Evolutionary conservation across 805 yeast species (phyloP), one percentile per base, ranked within the genome.

Genomic region (Nakazawaea molendinolei): DNA sequence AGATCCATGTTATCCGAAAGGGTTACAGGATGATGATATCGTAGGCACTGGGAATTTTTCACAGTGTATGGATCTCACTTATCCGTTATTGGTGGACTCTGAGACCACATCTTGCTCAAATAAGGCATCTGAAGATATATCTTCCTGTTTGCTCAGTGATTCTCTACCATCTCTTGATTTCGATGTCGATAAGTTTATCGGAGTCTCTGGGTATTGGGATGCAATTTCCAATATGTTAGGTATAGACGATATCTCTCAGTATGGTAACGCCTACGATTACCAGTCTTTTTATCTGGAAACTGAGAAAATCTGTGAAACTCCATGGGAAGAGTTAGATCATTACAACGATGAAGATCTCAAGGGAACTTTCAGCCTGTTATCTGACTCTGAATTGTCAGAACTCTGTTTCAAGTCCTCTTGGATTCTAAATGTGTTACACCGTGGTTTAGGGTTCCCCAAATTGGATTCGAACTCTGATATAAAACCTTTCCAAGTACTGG

Each of bases 401-500:
- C 46, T 76, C 7, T 79, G 87, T 48, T 79, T 79, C 58, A 74
- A 72, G 46, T 63, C 82, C 0, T 63, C 74, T 3, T 79, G 82
- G 73, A 59, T 78, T 13, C 54, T 75, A 20, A 69, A 67, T 44
- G 63, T 79, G 15, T 55, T 77, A 21, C 83, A 77, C 47, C 59
- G 72, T 21, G 83, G 83, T 0, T 54, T 76, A 13, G 81, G 81
- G 1, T 72, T 77, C 47, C 76, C 79, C 10, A 52, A 75, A 33
- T 61, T 63, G 42, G 74, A 71, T 0, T 60, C 64, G 16, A 8
- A 53, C 52, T 44, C 56, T 61, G 30, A 59, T 75, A 13, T 67
- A 69, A 67, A 79, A 23, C 80, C 89, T 0, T 87, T 92, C 58
- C 87, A 81, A 58, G 82, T 94, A 42, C 87, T 92, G 0, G 79